phyloP scores from a whole-genome alignment of 2,329 filamentous ascomycete species.

The Didymellaceae sp. region DNA sequence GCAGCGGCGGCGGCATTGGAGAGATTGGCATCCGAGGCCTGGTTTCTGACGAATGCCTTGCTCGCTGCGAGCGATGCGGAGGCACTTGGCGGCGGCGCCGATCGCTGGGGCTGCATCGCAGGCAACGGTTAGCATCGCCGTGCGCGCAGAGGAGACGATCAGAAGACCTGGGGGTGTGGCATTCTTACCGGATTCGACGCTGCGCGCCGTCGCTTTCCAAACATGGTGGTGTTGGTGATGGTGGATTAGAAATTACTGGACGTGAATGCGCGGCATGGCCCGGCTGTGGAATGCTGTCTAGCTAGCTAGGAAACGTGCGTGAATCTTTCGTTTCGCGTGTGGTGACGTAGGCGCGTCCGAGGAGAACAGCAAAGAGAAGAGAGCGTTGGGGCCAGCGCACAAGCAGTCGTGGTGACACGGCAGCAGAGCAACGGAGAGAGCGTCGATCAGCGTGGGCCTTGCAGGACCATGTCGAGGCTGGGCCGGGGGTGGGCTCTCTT shows the following conservation, averaged over 20 bases:
- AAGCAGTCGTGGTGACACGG: conserved; percentile 12
- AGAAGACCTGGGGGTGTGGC: conserved; percentile 8
- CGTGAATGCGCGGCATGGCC: conserved; percentile 34
- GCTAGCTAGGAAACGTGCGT: conserved; percentile 2
- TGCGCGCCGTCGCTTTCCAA: conserved; percentile 40
- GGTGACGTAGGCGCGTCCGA: conserved; percentile 26
- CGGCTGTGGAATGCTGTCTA: conserved; percentile 12
- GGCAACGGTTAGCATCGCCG: conserved; percentile 27
- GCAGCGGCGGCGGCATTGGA: conserved; percentile 87
- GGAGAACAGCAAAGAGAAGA: not conserved
- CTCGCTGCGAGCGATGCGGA: conserved; percentile 81
- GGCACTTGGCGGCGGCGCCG: conserved; percentile 64
- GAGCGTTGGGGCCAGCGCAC: conserved; percentile 9
- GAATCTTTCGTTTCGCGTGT: conserved; percentile 8
- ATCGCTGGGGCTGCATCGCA: conserved; percentile 40
- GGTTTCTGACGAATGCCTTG: conserved; percentile 77
- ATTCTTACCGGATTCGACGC: conserved; percentile 43
- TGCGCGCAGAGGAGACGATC: conserved; percentile 6
- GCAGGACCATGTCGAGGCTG: conserved; percentile 6
- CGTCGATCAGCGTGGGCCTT: conserved; percentile 5
- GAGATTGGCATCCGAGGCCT: conserved; percentile 68
- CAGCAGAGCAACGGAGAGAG: conserved; percentile 6
- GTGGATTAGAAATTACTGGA: conserved; percentile 29
- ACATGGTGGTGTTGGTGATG: conserved; percentile 35
- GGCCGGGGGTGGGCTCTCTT: conserved; percentile 7